phyloP scores from a whole-genome alignment of 306 rosid genomes.

The Notholithocarpus densiflorus region DNA sequence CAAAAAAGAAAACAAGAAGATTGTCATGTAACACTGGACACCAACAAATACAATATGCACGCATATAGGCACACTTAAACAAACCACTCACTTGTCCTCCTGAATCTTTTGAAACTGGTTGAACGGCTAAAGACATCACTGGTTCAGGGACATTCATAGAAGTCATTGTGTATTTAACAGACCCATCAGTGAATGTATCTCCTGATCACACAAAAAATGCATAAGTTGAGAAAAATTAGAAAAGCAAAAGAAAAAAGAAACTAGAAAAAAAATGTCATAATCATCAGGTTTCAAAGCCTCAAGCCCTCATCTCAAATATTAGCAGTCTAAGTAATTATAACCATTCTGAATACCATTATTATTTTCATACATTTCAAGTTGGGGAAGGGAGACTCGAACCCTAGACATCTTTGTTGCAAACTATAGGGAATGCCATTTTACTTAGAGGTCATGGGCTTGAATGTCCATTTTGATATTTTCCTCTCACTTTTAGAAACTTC shows the following conservation, averaged over 20 bases:
- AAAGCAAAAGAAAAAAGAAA: slow-evolving; percentile 3
- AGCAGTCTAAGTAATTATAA: background rate
- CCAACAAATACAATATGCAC: background rate
- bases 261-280: slow-evolving; percentile 8
- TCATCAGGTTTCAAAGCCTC: slow-evolving; percentile 4
- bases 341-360: background rate
- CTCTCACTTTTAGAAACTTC: background rate
- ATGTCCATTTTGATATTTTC: slow-evolving; percentile 4
- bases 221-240: background rate
- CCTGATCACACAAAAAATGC: slow-evolving; percentile 52
- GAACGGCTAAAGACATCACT: slow-evolving; percentile 98
- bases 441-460: too few relatives aligned
- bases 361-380: too few relatives aligned
- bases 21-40: slow-evolving; percentile 6
- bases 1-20: slow-evolving; percentile 10
- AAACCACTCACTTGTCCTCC: slow-evolving; percentile 86
- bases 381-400: too few relatives aligned
- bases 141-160: slow-evolving; percentile 99
- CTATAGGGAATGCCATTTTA: too few relatives aligned
- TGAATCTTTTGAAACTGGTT: slow-evolving; percentile 95
- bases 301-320: background rate
- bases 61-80: slow-evolving; percentile 11
- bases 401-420: too few relatives aligned
- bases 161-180: slow-evolving; percentile 91
- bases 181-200: slow-evolving; percentile 95